These are phyloP conservation scores for Moringa oleifera DNA, from an alignment of 345 rosid genomes.

Conservation along the genomic window DNA sequence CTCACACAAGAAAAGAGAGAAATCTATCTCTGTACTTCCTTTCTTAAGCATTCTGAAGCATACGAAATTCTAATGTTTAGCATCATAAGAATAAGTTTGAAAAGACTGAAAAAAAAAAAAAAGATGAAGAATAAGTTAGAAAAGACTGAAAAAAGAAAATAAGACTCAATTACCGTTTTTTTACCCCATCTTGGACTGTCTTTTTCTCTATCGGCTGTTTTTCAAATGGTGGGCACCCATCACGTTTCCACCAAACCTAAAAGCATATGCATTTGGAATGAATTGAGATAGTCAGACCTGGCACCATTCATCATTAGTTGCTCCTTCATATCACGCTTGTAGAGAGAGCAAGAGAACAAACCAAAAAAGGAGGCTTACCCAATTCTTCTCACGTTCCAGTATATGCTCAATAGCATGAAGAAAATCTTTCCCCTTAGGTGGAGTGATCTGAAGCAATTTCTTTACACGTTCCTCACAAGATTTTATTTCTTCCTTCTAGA, in stretches of 20 bases:
- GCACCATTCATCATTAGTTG: too few relatives aligned
- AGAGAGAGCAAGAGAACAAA: slow-evolving; percentile 13
- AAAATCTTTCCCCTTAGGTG: slow-evolving; percentile 88
- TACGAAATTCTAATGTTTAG: background rate
- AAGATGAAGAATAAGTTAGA: background rate
- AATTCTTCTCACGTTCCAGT: slow-evolving; percentile 90
- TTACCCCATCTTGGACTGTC: slow-evolving; percentile 53
- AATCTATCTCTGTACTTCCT: too few relatives aligned
- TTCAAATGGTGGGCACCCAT: slow-evolving; percentile 96
- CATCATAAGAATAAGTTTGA: too few relatives aligned
- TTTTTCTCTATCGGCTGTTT: slow-evolving; percentile 75
- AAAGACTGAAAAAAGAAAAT: background rate
- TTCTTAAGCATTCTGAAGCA: background rate
- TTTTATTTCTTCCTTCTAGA: slow-evolving; percentile 87
- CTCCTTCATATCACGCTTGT: background rate
- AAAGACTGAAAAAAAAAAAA: background rate
- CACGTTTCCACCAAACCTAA: slow-evolving; percentile 99
- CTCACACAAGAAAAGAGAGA: background rate
- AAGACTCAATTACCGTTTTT: slow-evolving; percentile 59
- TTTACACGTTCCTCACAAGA: slow-evolving; percentile 85
- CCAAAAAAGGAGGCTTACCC: too few relatives aligned
- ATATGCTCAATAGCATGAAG: slow-evolving; percentile 80
- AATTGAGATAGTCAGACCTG: slow-evolving; percentile 10
- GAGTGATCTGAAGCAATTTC: slow-evolving; percentile 85
- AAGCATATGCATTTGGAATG: slow-evolving; percentile 14